phyloP scores from a whole-genome alignment of 306 rosid genomes.

The Corylus heterophylla region DNA sequence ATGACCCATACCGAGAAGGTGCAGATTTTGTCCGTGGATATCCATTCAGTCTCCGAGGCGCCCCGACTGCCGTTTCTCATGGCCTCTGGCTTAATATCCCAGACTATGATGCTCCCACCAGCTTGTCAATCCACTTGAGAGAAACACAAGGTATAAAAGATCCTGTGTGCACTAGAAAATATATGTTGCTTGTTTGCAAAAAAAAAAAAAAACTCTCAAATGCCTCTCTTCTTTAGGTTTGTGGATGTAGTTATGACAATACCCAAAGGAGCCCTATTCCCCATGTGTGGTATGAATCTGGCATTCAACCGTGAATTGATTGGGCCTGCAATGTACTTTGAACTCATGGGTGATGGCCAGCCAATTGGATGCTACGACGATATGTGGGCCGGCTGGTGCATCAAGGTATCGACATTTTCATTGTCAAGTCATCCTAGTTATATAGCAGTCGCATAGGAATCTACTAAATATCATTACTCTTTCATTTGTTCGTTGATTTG shows the following conservation, averaged over 20 bases:
- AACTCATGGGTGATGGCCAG: conserved; percentile 91
- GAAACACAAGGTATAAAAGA: conserved; percentile 60
- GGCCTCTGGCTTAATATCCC: conserved; percentile 92
- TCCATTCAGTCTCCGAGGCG: conserved; percentile 78
- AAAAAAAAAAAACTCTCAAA: neutral
- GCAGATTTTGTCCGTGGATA: conserved; percentile 85
- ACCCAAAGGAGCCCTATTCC: conserved; percentile 78
- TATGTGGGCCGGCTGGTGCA: conserved; percentile 99
- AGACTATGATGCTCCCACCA: conserved; percentile 84
- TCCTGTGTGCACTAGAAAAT: neutral
- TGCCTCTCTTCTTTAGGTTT: conserved; percentile 41
- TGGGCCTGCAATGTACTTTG: conserved; percentile 92
- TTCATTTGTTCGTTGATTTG: neutral
- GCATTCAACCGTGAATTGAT: conserved; percentile 79
- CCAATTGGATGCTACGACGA: conserved; percentile 79
- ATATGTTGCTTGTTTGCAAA: neutral
- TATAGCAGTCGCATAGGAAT: too few relatives aligned
- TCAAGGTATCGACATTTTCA: conserved; percentile 44
- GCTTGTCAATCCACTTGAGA: conserved; percentile 83
- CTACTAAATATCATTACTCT: neutral
- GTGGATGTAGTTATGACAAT: conserved; percentile 81
- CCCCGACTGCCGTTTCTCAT: conserved; percentile 77
- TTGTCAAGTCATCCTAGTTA: too few relatives aligned
- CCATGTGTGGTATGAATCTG: conserved; percentile 91
- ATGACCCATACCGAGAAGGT: conserved; percentile 85